Evolutionary conservation across 208 protist genomes (phyloP), one percentile per base, ranked within the genome.

Genomic region (Wallacemonas collosoma): DNA sequence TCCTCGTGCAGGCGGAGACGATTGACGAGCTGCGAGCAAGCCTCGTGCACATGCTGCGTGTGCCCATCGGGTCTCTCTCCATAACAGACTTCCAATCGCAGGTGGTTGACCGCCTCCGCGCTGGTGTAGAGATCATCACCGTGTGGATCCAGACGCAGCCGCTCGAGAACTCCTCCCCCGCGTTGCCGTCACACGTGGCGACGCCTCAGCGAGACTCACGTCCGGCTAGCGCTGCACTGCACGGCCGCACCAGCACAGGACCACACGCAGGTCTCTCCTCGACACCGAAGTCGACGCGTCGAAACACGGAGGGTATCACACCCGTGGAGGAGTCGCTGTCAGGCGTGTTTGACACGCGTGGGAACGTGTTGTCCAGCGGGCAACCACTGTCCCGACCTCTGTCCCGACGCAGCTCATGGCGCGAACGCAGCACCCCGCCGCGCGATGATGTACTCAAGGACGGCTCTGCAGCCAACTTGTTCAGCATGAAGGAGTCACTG

Each of bases 51-150:
- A 74, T 88, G 9, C 78, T 91, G 5, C 48, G 80, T 56, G 76
- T 85, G 3, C n/a, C 66, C 6, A 81, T 88, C 40, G 70, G 43
- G 3, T 68, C 41, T 14, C 68, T 87, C n/a, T 91, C 86, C 14
- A 71, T 88, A 2, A 71, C 56, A 0, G 83, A 91, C 51, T 91
- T 91, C 57, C 80, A 86, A 35, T 47, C 64, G 2, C 82, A 91
- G 58, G 86, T 91, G 14, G 73, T 87, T 43, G 86, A 91, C n/a
- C 73, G 78, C n/a, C 67, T 91, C n/a, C 58, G 60, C 12, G 67
- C 7, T 57, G 82, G 83, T 44, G 76, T 57, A 0, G 82, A 87
- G 61, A 88, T 91, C 58, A 79, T 91, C 38, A 76, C 82, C 26
- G 82, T 90, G 14, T 76, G 75, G 40, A 61, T 75, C 14, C 58